A percentile compares a stretch with the other conserved stretches of the same genome.
These are phyloP conservation scores for Pythium dissimile DNA, from an alignment of 352 stramenopile species.

Conservation along the genomic window DNA sequence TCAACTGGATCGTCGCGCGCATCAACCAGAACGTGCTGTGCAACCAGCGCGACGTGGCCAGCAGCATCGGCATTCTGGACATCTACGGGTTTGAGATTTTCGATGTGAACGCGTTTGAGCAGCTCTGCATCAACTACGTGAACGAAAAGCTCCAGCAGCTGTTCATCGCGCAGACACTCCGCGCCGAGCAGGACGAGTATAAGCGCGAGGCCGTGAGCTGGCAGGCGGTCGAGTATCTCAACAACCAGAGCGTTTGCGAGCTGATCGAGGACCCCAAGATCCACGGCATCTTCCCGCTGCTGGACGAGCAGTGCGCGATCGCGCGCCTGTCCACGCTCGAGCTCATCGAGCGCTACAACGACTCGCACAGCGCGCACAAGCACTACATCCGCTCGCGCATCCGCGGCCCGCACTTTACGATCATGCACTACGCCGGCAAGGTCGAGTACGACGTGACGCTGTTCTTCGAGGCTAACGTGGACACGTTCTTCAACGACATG, in stretches of 20 bases:
- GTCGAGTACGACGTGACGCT: conserved; percentile 84
- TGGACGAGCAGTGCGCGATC: conserved; percentile 81
- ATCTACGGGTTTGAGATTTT: conserved; percentile 92
- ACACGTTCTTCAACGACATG: conserved; percentile 85
- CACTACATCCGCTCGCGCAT: conserved; percentile 76
- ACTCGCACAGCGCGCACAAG: conserved; percentile 58
- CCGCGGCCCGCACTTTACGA: conserved; percentile 69
- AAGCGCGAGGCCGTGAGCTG: conserved; percentile 67
- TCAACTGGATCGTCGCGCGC: conserved; percentile 84
- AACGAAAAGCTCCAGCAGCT: conserved; percentile 89
- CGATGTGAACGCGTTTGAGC: conserved; percentile 87
- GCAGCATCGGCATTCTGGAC: conserved; percentile 86
- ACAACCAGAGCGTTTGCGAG: conserved; percentile 88
- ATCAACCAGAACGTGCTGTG: conserved; percentile 85
- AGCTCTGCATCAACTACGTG: conserved; percentile 87
- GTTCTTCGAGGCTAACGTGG: conserved; percentile 83
- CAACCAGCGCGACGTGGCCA: conserved; percentile 54
- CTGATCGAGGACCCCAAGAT: conserved; percentile 85
- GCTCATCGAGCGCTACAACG: conserved; percentile 78
- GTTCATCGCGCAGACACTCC: conserved; percentile 83
- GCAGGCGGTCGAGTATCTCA: conserved; percentile 78
- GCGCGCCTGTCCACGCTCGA: conserved; percentile 64
- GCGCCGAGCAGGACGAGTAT: conserved; percentile 80
- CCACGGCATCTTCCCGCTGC: conserved; percentile 75
- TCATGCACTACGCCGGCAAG: conserved; percentile 83